Evolutionary conservation across 2,329 filamentous ascomycete genomes (phyloP), one percentile per base, ranked within the genome.

Genomic region (Colletotrichum sidae): DNA sequence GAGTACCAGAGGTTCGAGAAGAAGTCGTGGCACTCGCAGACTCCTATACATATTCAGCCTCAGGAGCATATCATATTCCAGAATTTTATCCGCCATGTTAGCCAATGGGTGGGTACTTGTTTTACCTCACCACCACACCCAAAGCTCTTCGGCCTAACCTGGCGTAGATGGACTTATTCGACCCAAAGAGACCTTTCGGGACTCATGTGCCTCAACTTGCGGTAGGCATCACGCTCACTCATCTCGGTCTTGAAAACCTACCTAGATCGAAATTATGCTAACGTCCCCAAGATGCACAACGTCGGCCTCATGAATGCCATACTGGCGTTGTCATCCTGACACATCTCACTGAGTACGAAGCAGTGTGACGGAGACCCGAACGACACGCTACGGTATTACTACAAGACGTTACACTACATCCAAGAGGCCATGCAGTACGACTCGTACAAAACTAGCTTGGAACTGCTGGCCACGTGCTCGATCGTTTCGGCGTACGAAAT

Each of bases 401-500:
- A 88, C 69, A 85, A 90, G 70, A 88, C 87, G 0, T 76, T 90
- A 0, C 84, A 87, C 53, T 90, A 89, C 65, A 77, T 90, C 0
- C 86, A 87, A 54, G 83, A 84, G 41, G 86, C 88, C 0, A 83
- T 90, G 75, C 80, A 84, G 12, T 87, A 87, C 68, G 78, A 83
- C 0, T 83, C 81, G 0, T 90, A 90, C 70, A 84, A 84, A 8
- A 83, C 81, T 46, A 88, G 84, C 37, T 79, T 80, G 6, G 88
- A 90, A 70, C 76, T 90, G 0, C 79, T 89, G 25, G 83, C 85
- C 0, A 90, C 87, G 0, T 82, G 86, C 0, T 75, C 89, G 0
- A 80, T 89, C 15, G 85, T 90, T n/a, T 88, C 85, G 8, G 86
- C 86, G 0, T 90, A 90, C 69, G 88, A 90, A 73, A 90, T 90